Evolutionary conservation across 2,329 filamentous ascomycete genomes (phyloP), one percentile per base, ranked within the genome.

Genomic region (Aspergillus niger): DNA sequence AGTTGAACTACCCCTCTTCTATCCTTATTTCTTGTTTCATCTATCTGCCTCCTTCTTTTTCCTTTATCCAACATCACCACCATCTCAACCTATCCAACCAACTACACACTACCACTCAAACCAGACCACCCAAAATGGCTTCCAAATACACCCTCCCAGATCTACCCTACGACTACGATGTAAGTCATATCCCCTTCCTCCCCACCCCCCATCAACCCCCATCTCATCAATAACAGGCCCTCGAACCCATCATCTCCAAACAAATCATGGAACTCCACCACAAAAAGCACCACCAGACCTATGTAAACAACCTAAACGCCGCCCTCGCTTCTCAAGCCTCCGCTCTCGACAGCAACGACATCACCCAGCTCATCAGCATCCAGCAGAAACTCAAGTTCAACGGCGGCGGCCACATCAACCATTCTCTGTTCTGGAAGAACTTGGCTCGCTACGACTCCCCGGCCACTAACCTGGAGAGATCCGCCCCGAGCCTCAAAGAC

Each of bases 241-340:
- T 97, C 69, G 94, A 97, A 80, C 85, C 84, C 67, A 74, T 83
- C 75, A 85, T 97, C 82, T 92, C 90, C 43, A 88, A 89, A 74
- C 86, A 94, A 79, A 96, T 97, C 81, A 97, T 97, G 92, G 90
- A 96, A 81, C 86, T 96, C 32, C 92, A 97, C 83, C 91, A 97
- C 85, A 86, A 85, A 79, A 96, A 94, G 81, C 92, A 97, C 83
- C 92, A 97, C 82, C 89, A 94, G 79, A 92, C 92, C 70, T 96
- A 97, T 78, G 90, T 97, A 70, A 95, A 89, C 76, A 91, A 91
- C 74, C 89, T 91, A 80, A 97, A 97, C 81, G 84, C 88, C 60
- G 90, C 91, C 48, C 82, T 86, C 59, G 85, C 91, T 74, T 86
- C 84, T 13, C 88, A 90, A 64, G 78, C 82, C 55, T 76, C 81